Evolutionary conservation across 345 rosid species (phyloP).

Genomic region (Diplotaxis tenuifolia): DNA sequence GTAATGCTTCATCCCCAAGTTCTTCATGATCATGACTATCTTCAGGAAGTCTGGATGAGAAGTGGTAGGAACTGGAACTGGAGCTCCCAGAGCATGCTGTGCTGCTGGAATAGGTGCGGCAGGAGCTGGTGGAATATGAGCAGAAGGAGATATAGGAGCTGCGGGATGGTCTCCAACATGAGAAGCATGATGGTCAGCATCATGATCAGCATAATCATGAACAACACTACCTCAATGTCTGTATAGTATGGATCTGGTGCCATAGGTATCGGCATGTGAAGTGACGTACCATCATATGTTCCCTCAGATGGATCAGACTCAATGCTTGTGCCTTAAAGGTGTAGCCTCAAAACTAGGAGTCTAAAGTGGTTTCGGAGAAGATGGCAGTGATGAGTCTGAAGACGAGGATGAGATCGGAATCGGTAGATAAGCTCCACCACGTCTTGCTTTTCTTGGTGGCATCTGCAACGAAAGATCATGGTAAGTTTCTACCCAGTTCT

Average conservation of each 20-base stretch:
- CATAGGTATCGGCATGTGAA: not conserved
- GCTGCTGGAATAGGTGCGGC: not conserved
- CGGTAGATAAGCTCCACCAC: too few species aligned
- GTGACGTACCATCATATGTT: not conserved
- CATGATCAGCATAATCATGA: not conserved
- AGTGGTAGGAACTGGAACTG: not conserved
- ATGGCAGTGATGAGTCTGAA: too few species aligned
- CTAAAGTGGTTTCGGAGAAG: too few species aligned
- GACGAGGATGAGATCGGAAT: too few species aligned
- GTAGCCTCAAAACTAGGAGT: too few species aligned
- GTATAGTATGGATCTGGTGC: not conserved
- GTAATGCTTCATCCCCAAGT: not conserved
- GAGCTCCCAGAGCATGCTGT: not conserved
- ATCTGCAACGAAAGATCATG: too few species aligned
- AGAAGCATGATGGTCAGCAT: too few species aligned
- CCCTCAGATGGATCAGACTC: too few species aligned
- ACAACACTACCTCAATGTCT: not conserved
- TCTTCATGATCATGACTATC: not conserved
- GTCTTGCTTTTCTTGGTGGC: too few species aligned
- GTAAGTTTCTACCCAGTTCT: too few species aligned
- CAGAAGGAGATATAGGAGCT: not conserved
- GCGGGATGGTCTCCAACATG: not conserved
- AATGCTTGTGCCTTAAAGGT: too few species aligned
- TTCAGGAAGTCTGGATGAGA: not conserved
- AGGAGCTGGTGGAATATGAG: not conserved